Percentiles rank a stretch among this genome's conserved stretches.
phyloP scores from a whole-genome alignment of 2,329 filamentous ascomycete genomes.

The Penicillium vulpinum region DNA sequence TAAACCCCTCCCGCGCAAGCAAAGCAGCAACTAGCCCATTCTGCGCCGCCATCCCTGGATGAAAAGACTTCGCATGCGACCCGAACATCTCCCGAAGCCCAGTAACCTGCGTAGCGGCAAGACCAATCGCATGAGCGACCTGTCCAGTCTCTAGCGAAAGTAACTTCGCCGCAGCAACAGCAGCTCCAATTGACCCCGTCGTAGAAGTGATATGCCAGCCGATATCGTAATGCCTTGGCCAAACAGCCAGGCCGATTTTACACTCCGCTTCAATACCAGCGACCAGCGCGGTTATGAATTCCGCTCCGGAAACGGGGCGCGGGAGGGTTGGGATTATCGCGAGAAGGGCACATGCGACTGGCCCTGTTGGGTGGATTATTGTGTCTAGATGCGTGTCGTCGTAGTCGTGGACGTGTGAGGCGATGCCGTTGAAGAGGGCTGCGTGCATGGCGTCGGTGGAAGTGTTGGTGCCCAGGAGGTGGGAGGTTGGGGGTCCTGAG shows the following conservation, averaged over 20 bases:
- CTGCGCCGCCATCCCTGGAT: constrained; percentile 55
- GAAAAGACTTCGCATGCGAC: constrained; percentile 57
- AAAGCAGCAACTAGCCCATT: constrained; percentile 52
- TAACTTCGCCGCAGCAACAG: constrained; percentile 38
- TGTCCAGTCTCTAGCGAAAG: constrained; percentile 37
- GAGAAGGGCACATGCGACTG: constrained; percentile 53
- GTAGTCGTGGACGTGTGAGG: constrained; percentile 58
- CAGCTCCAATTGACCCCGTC: constrained; percentile 55
- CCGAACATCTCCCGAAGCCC: constrained; percentile 59
- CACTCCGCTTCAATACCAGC: constrained; percentile 56
- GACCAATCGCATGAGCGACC: constrained; percentile 53
- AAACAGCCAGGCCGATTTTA: constrained; percentile 55
- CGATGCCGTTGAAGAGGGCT: constrained; percentile 56
- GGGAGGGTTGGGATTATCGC: constrained; percentile 41
- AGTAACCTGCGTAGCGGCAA: constrained; percentile 55
- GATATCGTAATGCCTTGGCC: constrained; percentile 56
- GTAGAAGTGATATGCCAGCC: constrained; percentile 44
- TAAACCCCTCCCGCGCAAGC: constrained; percentile 52
- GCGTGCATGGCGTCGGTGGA: constrained; percentile 51
- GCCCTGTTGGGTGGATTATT: constrained; percentile 57
- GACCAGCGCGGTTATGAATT: constrained; percentile 54
- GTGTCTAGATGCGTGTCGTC: constrained; percentile 59
- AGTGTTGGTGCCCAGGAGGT: constrained; percentile 34
- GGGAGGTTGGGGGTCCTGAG: constrained; percentile 40
- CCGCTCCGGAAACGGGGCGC: constrained; percentile 42